phyloP scores from a whole-genome alignment of 2,329 filamentous ascomycete species.

The Gnomoniopsis sp. region DNA sequence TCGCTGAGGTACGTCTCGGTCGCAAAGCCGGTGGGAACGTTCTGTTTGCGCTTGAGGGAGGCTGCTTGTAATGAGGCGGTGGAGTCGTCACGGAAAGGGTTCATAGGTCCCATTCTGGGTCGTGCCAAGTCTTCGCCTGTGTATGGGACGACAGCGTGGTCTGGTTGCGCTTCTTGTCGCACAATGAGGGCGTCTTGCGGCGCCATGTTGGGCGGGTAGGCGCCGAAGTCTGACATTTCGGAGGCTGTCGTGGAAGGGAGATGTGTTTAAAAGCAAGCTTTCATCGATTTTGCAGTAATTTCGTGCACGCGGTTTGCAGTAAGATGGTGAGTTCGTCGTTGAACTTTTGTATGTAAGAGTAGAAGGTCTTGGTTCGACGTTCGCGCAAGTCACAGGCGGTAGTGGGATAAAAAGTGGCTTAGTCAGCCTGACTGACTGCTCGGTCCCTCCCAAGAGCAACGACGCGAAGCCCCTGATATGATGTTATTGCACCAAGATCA shows the following conservation, averaged over 20 bases:
- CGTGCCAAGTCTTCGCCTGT: conserved; percentile 71
- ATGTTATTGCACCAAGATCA: too few species aligned
- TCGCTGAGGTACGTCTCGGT: conserved; percentile 89
- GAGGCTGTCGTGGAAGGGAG: neutral
- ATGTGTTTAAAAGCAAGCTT: too few species aligned
- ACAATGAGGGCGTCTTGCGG: conserved; percentile 62
- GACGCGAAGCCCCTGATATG: too few species aligned
- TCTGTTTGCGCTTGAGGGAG: conserved; percentile 65
- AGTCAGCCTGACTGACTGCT: too few species aligned
- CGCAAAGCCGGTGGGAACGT: conserved; percentile 79
- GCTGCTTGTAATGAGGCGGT: conserved; percentile 29
- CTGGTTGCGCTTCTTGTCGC: conserved; percentile 50
- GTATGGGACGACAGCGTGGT: conserved; percentile 61
- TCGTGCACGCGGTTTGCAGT: too few species aligned
- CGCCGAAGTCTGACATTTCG: conserved; percentile 58
- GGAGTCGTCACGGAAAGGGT: conserved; percentile 68
- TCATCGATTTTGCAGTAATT: neutral
- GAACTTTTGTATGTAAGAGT: too few species aligned
- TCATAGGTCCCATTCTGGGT: conserved; percentile 64
- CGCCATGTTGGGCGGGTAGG: conserved; percentile 64
- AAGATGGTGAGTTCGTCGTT: too few species aligned
- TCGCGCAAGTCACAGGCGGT: too few species aligned
- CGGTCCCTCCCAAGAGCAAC: too few species aligned
- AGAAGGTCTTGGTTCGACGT: too few species aligned
- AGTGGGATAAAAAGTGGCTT: too few species aligned